phyloP scores from a whole-genome alignment of 1,284 basidiomycete species.

The Termitomyces sp. region DNA sequence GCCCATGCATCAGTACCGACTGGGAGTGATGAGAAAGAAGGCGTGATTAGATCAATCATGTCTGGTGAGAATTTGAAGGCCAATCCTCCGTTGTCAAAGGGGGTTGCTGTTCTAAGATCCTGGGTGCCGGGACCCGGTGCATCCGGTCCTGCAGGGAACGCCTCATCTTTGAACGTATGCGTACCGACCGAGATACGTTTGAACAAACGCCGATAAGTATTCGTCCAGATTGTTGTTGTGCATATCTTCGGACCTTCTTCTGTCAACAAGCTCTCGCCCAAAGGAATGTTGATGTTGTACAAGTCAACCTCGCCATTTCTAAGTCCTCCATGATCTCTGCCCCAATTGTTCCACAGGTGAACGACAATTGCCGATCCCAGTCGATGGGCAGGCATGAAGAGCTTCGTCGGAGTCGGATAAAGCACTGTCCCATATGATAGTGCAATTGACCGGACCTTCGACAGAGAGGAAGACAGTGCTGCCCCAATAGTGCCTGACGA shows the following conservation, averaged over 20 bases:
- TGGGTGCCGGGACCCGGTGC: slow-evolving; percentile 19
- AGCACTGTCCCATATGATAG: slow-evolving; percentile 82
- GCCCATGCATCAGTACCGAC: slow-evolving; percentile 82
- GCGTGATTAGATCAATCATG: slow-evolving; percentile 64
- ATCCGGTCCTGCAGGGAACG: slow-evolving; percentile 39
- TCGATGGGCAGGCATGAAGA: slow-evolving; percentile 65
- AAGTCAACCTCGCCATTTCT: slow-evolving; percentile 67
- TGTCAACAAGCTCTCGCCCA: slow-evolving; percentile 56
- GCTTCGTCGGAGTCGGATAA: slow-evolving; percentile 58
- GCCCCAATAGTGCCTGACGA: slow-evolving; percentile 91
- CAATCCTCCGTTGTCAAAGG: slow-evolving; percentile 36
- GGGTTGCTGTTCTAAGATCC: slow-evolving; percentile 11
- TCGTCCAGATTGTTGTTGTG: slow-evolving; percentile 77
- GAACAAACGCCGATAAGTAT: slow-evolving; percentile 73
- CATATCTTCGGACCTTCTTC: slow-evolving; percentile 55
- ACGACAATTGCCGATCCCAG: slow-evolving; percentile 65
- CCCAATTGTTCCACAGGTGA: slow-evolving; percentile 81
- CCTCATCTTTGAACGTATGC: slow-evolving; percentile 17
- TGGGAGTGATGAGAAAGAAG: slow-evolving; percentile 53
- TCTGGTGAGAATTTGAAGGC: slow-evolving; percentile 82
- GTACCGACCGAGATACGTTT: slow-evolving; percentile 35
- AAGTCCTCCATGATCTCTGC: slow-evolving; percentile 53
- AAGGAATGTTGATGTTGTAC: slow-evolving; percentile 79
- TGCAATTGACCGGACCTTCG: slow-evolving; percentile 66
- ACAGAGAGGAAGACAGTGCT: slow-evolving; percentile 76